Percentiles rank a stretch among this genome's conserved stretches.
These are phyloP conservation scores for Trichoderma koningii DNA, from an alignment of 2,329 filamentous ascomycete species.

Conservation along the genomic window DNA sequence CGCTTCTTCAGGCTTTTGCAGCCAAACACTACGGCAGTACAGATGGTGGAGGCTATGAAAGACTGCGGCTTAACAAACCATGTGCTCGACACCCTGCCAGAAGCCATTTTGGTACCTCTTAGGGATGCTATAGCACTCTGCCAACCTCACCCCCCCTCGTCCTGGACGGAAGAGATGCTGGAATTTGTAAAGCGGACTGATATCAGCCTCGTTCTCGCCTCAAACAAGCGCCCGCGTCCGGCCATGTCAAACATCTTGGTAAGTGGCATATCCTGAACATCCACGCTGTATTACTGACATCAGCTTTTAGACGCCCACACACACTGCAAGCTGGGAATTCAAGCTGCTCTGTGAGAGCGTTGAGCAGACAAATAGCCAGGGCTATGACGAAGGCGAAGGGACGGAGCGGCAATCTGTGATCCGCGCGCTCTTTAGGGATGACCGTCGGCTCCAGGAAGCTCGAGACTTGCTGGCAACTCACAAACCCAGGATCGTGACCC, in stretches of 20 bases:
- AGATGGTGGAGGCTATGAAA: slow-evolving; percentile 74
- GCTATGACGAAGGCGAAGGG: slow-evolving; percentile 77
- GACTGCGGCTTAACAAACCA: slow-evolving; percentile 66
- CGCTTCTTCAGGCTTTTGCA: slow-evolving; percentile 64
- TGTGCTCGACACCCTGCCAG: slow-evolving; percentile 80
- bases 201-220: slow-evolving; percentile 66
- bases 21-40: slow-evolving; percentile 53
- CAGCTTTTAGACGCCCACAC: slow-evolving; percentile 56
- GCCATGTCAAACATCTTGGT: slow-evolving; percentile 47
- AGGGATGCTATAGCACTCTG: slow-evolving; percentile 83
- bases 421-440: slow-evolving; percentile 84
- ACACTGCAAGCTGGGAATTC: slow-evolving; percentile 71
- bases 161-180: slow-evolving; percentile 72
- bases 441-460: slow-evolving; percentile 85
- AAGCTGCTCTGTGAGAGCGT: slow-evolving; percentile 72
- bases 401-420: slow-evolving; percentile 82
- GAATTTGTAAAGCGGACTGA: slow-evolving; percentile 80
- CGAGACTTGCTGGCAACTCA: slow-evolving; percentile 82
- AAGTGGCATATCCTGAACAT: slow-evolving; percentile 32
- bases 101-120: slow-evolving; percentile 77
- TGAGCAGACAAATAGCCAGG: slow-evolving; percentile 60
- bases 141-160: slow-evolving; percentile 76
- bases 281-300: slow-evolving; percentile 32
- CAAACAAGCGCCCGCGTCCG: slow-evolving; percentile 38
- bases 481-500: slow-evolving; percentile 75